Conservation (phyloP, 257 asterid genomes). For the Solanum paucissectum region DNA sequence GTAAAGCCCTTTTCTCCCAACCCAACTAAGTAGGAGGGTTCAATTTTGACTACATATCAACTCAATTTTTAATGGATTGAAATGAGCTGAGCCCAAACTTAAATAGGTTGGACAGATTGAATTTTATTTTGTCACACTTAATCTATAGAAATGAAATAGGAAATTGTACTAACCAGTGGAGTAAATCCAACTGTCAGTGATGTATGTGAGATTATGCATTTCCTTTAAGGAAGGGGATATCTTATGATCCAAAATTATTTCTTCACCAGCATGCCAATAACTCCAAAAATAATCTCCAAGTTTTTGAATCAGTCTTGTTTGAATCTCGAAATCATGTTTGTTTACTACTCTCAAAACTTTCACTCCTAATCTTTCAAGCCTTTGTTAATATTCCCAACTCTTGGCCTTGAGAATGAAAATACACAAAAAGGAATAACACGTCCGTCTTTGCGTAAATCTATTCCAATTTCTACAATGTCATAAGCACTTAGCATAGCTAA, state of each 20-base stretch:
- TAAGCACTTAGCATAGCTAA: constrained; percentile 21
- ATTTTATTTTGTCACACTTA: no score
- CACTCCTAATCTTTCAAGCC: constrained; percentile 4
- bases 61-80: no score
- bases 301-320: no score
- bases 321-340: constrained; percentile 2
- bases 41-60: no score
- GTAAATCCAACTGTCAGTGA: constrained; percentile 32
- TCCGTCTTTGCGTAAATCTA: neutral
- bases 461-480: constrained; percentile 13
- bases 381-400: constrained; percentile 16
- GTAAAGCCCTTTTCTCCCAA: no score
- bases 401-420: constrained; percentile 11
- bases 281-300: no score
- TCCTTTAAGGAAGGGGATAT: constrained; percentile 21
- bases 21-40: no score
- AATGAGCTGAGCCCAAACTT: no score
- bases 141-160: neutral
- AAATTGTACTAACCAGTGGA: constrained; percentile 29
- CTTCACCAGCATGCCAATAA: constrained; percentile 8
- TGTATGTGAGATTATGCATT: constrained; percentile 3
- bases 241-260: constrained; percentile 28
- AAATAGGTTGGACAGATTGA: no score
- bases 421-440: constrained; percentile 3
- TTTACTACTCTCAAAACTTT: constrained; percentile 15